Evolutionary conservation across 2,329 filamentous ascomycete genomes (phyloP).

Genomic region (Hysterium pulicare): DNA sequence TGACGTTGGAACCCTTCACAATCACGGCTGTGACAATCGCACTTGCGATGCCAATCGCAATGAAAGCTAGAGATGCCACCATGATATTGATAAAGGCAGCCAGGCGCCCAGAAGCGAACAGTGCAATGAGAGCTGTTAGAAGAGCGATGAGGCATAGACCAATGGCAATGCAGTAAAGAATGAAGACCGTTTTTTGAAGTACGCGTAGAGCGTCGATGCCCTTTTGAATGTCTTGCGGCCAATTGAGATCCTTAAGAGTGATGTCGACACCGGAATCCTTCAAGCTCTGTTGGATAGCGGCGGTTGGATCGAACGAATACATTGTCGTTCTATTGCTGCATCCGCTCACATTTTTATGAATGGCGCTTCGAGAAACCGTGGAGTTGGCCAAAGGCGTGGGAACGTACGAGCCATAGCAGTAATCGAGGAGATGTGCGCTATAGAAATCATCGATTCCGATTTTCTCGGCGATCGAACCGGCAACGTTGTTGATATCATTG

Average conservation of each 20-base stretch:
- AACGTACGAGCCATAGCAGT: constrained; percentile 52
- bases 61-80: constrained; percentile 50
- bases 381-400: constrained; percentile 43
- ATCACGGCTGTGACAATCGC: constrained; percentile 67
- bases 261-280: constrained; percentile 41
- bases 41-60: constrained; percentile 66
- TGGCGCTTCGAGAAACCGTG: constrained; percentile 39
- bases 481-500: constrained; percentile 41
- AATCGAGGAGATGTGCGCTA: constrained; percentile 57
- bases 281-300: constrained; percentile 49
- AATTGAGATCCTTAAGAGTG: constrained; percentile 52
- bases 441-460: constrained; percentile 61
- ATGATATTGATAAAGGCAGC: constrained; percentile 51
- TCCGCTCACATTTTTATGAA: constrained; percentile 50
- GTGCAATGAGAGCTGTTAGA: constrained; percentile 42
- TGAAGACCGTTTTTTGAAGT: constrained; percentile 52
- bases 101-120: constrained; percentile 46
- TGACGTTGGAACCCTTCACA: constrained; percentile 50
- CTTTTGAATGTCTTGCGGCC: constrained; percentile 55
- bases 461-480: constrained; percentile 43
- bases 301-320: constrained; percentile 56
- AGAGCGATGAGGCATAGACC: constrained; percentile 51
- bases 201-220: constrained; percentile 51
- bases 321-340: constrained; percentile 54
- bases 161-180: constrained; percentile 59